Evolutionary conservation across 176 grass and related monocot species (phyloP).

Genomic region (Lolium perenne): DNA sequence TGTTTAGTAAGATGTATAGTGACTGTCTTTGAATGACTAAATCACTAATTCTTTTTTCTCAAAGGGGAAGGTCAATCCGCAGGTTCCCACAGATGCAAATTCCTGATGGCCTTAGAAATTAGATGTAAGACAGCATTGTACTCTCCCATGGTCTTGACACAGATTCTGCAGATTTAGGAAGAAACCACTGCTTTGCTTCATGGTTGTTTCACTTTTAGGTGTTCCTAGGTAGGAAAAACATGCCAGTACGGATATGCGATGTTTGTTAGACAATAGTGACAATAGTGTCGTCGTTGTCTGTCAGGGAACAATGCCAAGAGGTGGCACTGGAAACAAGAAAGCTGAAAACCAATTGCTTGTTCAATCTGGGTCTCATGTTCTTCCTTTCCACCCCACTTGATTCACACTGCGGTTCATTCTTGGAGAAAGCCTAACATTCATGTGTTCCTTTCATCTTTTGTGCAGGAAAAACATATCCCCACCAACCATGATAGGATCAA

Average conservation of each 20-base stretch:
- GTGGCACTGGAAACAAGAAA: constrained; percentile 38
- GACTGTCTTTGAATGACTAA: constrained; percentile 10
- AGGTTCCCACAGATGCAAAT: constrained; percentile 8
- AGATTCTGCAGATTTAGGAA: constrained; percentile 33
- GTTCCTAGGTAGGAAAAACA: constrained; percentile 60
- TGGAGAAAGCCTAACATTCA: constrained; percentile 31
- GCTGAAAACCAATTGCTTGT: constrained; percentile 21
- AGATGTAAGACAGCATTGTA: neutral
- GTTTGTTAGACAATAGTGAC: constrained; percentile 20
- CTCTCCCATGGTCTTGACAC: constrained; percentile 7
- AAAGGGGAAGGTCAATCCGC: neutral
- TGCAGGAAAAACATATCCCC: constrained; percentile 16
- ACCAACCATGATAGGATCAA: constrained; percentile 22
- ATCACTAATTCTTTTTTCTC: constrained; percentile 15
- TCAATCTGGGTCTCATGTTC: constrained; percentile 13
- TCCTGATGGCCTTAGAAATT: neutral
- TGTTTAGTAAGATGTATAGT: neutral
- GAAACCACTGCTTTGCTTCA: constrained; percentile 44
- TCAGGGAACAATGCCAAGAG: constrained; percentile 10
- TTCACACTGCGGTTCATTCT: neutral
- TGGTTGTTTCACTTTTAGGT: constrained; percentile 53
- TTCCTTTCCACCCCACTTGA: constrained; percentile 30
- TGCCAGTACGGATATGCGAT: neutral
- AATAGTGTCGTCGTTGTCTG: neutral
- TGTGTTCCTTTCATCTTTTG: constrained; percentile 31